A percentile compares a stretch with the other conserved stretches of the same genome.
Evolutionary conservation across 1,284 basidiomycete genomes (phyloP).

Genomic region (Apiotrichum mycotoxinovorans): DNA sequence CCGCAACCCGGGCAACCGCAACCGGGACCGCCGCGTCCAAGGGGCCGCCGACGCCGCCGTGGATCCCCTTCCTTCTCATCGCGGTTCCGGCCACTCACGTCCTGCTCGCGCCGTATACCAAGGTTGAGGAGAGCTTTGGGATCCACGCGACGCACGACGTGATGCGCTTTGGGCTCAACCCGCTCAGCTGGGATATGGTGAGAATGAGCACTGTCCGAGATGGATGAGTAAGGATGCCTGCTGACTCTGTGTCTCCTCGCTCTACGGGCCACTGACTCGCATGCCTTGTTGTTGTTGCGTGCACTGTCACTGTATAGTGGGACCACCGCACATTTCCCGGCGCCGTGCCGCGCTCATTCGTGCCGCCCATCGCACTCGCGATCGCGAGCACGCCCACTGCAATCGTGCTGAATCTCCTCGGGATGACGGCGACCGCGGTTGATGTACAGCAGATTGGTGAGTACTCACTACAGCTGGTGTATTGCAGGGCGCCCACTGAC

Average conservation of each 20-base stretch:
- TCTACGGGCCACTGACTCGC: too few species aligned
- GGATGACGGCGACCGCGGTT: slow-evolving; percentile 27
- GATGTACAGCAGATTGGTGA: slow-evolving; percentile 63
- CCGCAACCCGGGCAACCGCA: too few species aligned
- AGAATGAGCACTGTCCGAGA: too few species aligned
- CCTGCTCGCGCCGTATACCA: slow-evolving; percentile 77
- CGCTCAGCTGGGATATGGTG: slow-evolving; percentile 11
- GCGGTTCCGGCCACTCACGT: slow-evolving; percentile 63
- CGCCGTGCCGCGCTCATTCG: slow-evolving; percentile 80
- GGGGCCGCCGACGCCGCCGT: slow-evolving; percentile 48
- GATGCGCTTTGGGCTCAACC: slow-evolving; percentile 61
- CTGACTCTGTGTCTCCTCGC: slow-evolving; percentile 1
- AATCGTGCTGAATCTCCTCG: background rate
- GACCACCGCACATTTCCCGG: slow-evolving; percentile 89
- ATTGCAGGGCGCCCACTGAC: background rate
- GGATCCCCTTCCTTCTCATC: slow-evolving; percentile 57
- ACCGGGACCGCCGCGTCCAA: slow-evolving; percentile 67
- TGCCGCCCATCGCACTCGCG: slow-evolving; percentile 54
- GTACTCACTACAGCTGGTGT: too few species aligned
- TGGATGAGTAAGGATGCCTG: too few species aligned
- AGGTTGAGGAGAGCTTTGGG: slow-evolving; percentile 97
- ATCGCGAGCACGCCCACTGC: slow-evolving; percentile 29
- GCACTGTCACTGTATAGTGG: slow-evolving; percentile 56
- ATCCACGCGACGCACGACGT: slow-evolving; percentile 89
- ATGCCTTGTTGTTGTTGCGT: background rate